phyloP scores from a whole-genome alignment of 2,329 filamentous ascomycete genomes.

The Exophiala aquamarina region DNA sequence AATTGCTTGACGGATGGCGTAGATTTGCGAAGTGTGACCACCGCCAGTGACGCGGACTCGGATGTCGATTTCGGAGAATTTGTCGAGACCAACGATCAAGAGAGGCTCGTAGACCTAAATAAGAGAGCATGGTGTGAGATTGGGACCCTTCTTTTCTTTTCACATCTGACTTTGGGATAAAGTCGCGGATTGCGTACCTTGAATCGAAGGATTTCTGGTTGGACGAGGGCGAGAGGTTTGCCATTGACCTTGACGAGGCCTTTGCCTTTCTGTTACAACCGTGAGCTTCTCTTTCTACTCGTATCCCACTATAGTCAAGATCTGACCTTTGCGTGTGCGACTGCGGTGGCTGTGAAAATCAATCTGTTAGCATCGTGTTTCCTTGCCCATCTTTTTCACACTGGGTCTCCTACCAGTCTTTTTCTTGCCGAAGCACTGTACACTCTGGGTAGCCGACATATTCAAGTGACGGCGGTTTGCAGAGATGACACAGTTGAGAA shows the following conservation, averaged over 20 bases:
- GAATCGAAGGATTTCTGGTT: conserved; percentile 96
- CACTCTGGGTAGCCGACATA: conserved; percentile 77
- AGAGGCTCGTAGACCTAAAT: conserved; percentile 92
- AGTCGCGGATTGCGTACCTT: conserved; percentile 67
- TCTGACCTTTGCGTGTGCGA: conserved; percentile 86
- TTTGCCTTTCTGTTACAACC: conserved; percentile 62
- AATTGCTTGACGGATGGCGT: conserved; percentile 98
- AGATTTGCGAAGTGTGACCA: conserved; percentile 97
- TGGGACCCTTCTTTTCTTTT: conserved; percentile 9
- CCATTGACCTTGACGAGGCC: conserved; percentile 99
- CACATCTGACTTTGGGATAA: conserved; percentile 7
- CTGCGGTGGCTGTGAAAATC: conserved; percentile 66
- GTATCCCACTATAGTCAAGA: conserved; percentile 31
- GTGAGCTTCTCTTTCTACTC: conserved; percentile 13
- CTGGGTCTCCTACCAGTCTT: conserved; percentile 60
- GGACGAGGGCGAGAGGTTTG: conserved; percentile 87
- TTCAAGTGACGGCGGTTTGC: conserved; percentile 40
- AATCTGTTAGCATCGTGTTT: conserved; percentile 33
- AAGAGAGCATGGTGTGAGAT: conserved; percentile 3
- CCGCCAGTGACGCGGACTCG: conserved; percentile 93
- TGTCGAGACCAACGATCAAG: conserved; percentile 95
- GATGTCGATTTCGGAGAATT: conserved; percentile 96
- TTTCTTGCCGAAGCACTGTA: conserved; percentile 99
- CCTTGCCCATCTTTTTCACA: conserved; percentile 5
- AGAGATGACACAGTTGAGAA: conserved; percentile 21